Evolutionary conservation across 2,329 filamentous ascomycete species (phyloP).

Genomic region (Sporothrix inflata): DNA sequence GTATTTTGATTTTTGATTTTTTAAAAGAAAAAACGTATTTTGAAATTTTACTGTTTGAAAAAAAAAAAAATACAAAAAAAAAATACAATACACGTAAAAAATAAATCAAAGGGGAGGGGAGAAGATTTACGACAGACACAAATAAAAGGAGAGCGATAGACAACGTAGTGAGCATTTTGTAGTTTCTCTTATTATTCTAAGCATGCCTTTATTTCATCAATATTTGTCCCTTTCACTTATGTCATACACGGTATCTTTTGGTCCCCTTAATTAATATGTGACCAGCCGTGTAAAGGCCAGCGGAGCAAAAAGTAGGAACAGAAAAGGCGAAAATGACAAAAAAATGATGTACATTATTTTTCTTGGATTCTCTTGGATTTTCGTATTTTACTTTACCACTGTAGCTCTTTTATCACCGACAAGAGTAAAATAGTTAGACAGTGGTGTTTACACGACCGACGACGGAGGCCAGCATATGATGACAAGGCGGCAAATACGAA

Average conservation of each 20-base stretch:
- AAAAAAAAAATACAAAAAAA: no score
- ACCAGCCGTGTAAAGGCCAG: not conserved
- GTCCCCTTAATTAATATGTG: conserved; percentile 13
- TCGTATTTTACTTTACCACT: not conserved
- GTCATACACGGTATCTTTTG: not conserved
- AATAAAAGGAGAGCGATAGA: no score
- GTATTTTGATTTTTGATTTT: no score
- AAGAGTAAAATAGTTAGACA: not conserved
- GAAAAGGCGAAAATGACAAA: not conserved
- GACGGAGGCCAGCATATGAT: not conserved
- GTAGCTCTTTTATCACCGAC: not conserved
- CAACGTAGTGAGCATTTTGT: no score
- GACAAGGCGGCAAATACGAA: not conserved
- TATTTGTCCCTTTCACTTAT: not conserved
- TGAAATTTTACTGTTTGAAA: no score
- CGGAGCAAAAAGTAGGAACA: no score
- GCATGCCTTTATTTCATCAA: not conserved
- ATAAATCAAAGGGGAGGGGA: no score
- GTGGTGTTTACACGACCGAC: no score
- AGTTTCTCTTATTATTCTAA: no score
- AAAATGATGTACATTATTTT: not conserved
- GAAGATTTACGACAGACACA: no score
- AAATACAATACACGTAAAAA: no score
- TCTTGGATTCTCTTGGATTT: not conserved
- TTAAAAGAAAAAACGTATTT: no score